Conservation (phyloP, 495 filamentous ascomycete genomes). For the Penicillium crystallinum region DNA sequence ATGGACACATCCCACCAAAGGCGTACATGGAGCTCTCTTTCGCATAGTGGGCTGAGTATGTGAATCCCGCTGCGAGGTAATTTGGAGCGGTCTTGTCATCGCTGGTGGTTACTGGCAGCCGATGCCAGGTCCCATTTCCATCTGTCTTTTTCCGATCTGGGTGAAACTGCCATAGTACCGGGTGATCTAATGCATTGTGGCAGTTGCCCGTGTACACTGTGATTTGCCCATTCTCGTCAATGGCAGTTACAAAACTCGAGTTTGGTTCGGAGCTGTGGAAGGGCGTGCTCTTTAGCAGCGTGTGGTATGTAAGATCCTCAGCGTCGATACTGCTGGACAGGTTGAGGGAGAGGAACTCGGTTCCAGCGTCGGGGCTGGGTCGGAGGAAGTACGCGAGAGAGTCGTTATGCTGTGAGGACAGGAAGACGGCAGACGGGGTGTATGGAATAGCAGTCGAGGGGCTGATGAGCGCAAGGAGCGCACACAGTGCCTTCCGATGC, state of each 20-base stretch:
- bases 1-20: constrained; percentile 89
- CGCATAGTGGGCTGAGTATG: constrained; percentile 58
- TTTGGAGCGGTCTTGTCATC: constrained; percentile 46
- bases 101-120: constrained; percentile 19
- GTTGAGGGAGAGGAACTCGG: constrained; percentile 59
- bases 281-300: constrained; percentile 57
- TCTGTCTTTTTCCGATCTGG: constrained; percentile 30
- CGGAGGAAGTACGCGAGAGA: constrained; percentile 57
- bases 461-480: constrained; percentile 16
- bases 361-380: constrained; percentile 33
- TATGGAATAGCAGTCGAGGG: constrained; percentile 56
- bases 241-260: constrained; percentile 55
- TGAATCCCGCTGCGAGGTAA: constrained; percentile 60
- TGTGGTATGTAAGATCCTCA: constrained; percentile 47
- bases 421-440: constrained; percentile 62
- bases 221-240: constrained; percentile 62
- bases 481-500: constrained; percentile 13
- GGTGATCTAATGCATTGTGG: constrained; percentile 32
- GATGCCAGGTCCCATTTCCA: constrained; percentile 55
- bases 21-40: constrained; percentile 53
- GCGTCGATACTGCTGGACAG: constrained; percentile 51
- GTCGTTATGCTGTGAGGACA: constrained; percentile 48
- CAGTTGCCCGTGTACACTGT: constrained; percentile 69
- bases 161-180: constrained; percentile 52
- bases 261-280: constrained; percentile 47